These are phyloP conservation scores for Melianthus villosus DNA, from an alignment of 441 rosid genomes.

Conservation along the genomic window DNA sequence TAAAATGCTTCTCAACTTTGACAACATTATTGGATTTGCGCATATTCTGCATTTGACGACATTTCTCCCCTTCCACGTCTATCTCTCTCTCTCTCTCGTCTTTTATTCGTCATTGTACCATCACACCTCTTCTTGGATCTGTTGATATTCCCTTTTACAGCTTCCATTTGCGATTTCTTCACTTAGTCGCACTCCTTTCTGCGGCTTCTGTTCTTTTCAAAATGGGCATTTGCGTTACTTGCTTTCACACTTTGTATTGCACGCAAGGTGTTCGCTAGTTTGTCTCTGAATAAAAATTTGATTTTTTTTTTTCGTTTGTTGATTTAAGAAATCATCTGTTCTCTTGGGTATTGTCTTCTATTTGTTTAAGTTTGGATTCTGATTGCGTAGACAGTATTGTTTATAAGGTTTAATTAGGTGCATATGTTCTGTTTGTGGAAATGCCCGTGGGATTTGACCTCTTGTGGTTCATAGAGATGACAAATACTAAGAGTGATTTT, in stretches of 20 bases:
- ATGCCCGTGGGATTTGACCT: neutral
- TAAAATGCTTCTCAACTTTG: too few relatives aligned
- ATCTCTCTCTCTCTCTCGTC: slow-evolving; percentile 21
- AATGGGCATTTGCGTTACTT: slow-evolving; percentile 14
- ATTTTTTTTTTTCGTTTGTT: slow-evolving; percentile 3
- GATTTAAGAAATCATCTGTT: slow-evolving; percentile 6
- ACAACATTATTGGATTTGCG: too few relatives aligned
- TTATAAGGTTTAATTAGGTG: slow-evolving; percentile 29
- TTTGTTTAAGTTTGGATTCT: slow-evolving; percentile 13
- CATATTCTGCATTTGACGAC: too few relatives aligned
- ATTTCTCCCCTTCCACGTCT: too few relatives aligned
- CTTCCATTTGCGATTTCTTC: slow-evolving; percentile 6
- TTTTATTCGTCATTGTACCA: slow-evolving; percentile 15
- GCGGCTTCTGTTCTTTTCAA: slow-evolving; percentile 4
- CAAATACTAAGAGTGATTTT: too few relatives aligned
- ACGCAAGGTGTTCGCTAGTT: slow-evolving; percentile 10
- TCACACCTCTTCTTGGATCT: slow-evolving; percentile 43
- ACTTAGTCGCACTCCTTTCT: slow-evolving; percentile 9
- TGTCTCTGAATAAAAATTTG: slow-evolving; percentile 8
- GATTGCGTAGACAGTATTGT: slow-evolving; percentile 15
- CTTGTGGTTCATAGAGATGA: too few relatives aligned
- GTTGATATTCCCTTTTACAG: slow-evolving; percentile 19
- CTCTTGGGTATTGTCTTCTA: slow-evolving; percentile 11
- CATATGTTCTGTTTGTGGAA: slow-evolving; percentile 20
- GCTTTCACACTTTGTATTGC: slow-evolving; percentile 4